Percentiles rank a stretch among this genome's conserved stretches.
Conservation (phyloP, 148 eudicot species). For the Dysphania ambrosioides region DNA sequence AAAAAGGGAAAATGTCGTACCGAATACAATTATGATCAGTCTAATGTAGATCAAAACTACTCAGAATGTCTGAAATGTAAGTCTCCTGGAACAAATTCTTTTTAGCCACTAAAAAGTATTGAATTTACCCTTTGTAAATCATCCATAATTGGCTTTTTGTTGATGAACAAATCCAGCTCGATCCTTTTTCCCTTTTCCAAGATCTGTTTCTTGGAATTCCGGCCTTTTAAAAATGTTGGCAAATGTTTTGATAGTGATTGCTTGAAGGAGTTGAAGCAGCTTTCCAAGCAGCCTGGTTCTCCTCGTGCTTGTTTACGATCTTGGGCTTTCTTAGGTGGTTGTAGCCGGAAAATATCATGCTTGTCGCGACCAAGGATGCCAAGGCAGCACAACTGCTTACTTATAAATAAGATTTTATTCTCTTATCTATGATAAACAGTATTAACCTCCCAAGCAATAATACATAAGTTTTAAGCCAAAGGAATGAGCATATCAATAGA, state of each 20-base stretch:
- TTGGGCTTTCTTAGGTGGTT: no score
- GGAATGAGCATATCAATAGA: not conserved
- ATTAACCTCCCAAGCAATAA: slow-evolving; percentile 14
- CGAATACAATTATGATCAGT: no score
- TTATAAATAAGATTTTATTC: not conserved
- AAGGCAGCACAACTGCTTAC: slow-evolving; percentile 13
- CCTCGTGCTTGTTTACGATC: not conserved
- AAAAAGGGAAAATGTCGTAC: not conserved
- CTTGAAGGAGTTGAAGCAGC: no score
- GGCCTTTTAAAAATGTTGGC: not conserved
- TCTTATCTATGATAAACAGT: not conserved
- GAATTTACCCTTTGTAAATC: not conserved
- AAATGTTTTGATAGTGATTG: no score
- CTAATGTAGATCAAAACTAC: no score
- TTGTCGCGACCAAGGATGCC: not conserved
- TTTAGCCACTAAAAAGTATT: not conserved
- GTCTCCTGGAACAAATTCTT: not conserved
- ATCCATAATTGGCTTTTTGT: not conserved
- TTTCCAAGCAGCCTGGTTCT: no score
- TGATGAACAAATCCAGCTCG: not conserved
- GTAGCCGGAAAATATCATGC: not conserved
- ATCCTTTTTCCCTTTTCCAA: not conserved
- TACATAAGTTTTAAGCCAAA: slow-evolving; percentile 23
- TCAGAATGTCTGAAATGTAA: not conserved
- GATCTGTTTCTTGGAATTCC: not conserved